Percentiles rank a stretch among this genome's conserved stretches.
phyloP scores from a whole-genome alignment of 768 basidiomycete species.

The Scleroderma bovista region DNA sequence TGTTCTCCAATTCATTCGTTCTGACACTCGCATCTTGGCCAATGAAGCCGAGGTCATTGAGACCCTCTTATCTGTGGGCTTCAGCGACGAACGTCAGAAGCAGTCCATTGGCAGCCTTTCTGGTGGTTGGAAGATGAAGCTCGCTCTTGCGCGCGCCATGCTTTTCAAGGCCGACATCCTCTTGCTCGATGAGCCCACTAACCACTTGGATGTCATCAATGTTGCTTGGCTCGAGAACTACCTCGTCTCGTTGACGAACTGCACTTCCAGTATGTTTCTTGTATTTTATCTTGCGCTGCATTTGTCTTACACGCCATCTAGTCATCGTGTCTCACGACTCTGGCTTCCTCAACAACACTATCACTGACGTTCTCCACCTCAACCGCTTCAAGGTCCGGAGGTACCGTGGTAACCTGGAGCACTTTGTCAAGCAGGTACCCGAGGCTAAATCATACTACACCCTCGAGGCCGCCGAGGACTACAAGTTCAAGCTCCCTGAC shows the following conservation, averaged over 20 bases:
- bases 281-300: background rate
- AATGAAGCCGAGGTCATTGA: constrained; percentile 63
- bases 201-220: constrained; percentile 96
- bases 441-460: constrained; percentile 98
- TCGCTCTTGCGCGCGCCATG: constrained; percentile 94
- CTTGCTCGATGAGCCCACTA: constrained; percentile 93
- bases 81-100: constrained; percentile 80
- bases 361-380: constrained; percentile 95
- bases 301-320: constrained; percentile 21
- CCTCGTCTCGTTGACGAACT: constrained; percentile 78
- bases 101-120: constrained; percentile 86
- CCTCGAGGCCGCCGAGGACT: constrained; percentile 92
- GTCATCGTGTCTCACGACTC: constrained; percentile 99
- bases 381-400: constrained; percentile 98
- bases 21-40: constrained; percentile 78
- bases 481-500: constrained; percentile 97
- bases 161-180: constrained; percentile 98
- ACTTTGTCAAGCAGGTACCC: constrained; percentile 89
- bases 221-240: constrained; percentile 96
- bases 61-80: constrained; percentile 88
- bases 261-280: constrained; percentile 75
- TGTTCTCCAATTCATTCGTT: constrained; percentile 81
- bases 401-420: constrained; percentile 93
- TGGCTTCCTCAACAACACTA: constrained; percentile 94
- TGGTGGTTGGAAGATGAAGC: constrained; percentile 99